These are phyloP conservation scores for Anisodus tanguticus DNA, from an alignment of 257 asterid species.

Conservation along the genomic window DNA sequence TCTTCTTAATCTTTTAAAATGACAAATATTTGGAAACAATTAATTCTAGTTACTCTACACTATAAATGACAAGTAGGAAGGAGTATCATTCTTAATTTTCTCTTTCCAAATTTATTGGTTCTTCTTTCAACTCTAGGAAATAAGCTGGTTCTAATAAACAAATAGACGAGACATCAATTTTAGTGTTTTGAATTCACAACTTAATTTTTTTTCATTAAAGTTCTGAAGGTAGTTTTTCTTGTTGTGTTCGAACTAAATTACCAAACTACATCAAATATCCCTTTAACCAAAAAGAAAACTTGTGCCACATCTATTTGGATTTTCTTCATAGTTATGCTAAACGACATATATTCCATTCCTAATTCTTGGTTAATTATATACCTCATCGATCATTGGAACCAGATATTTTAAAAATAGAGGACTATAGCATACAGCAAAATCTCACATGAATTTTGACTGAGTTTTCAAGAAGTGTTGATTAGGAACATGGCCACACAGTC, in stretches of 20 bases:
- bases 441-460: conserved; percentile 31
- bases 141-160: not conserved
- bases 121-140: not conserved
- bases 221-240: conserved; percentile 15
- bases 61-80: no score
- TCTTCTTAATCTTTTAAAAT: no score
- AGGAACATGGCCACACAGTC: conserved; percentile 26
- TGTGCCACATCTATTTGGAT: conserved; percentile 16
- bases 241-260: conserved; percentile 16
- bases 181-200: not conserved
- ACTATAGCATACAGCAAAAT: not conserved
- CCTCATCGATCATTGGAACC: conserved; percentile 4
- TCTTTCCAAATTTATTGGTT: not conserved
- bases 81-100: not conserved
- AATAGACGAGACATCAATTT: not conserved
- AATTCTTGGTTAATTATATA: conserved; percentile 36
- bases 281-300: conserved; percentile 28
- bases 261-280: not conserved
- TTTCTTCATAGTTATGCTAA: conserved; percentile 34
- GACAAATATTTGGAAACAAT: no score
- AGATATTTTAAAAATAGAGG: not conserved
- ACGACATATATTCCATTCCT: conserved; percentile 53
- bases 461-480: conserved; percentile 27
- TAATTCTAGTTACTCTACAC: no score
- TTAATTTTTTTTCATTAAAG: conserved; percentile 9